phyloP scores from a whole-genome alignment of 2,329 filamentous ascomycete genomes.

The Exophiala viscosa region DNA sequence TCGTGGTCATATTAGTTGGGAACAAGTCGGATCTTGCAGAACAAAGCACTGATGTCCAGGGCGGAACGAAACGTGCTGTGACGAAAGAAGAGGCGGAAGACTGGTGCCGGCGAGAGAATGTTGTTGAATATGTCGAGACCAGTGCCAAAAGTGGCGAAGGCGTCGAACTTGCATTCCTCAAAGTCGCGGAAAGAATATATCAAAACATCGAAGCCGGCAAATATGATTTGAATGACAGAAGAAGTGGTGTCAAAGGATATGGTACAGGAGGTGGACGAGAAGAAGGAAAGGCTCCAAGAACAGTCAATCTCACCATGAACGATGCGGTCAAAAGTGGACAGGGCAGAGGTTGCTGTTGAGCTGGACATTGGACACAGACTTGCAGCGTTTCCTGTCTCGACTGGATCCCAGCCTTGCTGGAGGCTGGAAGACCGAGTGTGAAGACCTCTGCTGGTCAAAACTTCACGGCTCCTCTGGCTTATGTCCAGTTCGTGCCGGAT shows the following conservation, averaged over 20 bases:
- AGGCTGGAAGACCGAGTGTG: too few species aligned
- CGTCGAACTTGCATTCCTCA: conserved; percentile 87
- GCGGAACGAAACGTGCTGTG: conserved; percentile 62
- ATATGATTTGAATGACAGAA: conserved; percentile 89
- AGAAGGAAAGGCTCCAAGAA: conserved; percentile 35
- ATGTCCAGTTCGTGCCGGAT: too few species aligned
- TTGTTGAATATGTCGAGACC: conserved; percentile 93
- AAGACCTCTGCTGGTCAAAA: too few species aligned
- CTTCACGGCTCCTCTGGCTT: too few species aligned
- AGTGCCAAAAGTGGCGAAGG: conserved; percentile 92
- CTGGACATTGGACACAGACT: neutral
- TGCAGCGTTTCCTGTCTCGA: too few species aligned
- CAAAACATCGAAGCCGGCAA: conserved; percentile 93
- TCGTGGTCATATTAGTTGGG: conserved; percentile 89
- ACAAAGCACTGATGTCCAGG: conserved; percentile 35
- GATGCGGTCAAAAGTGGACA: conserved; percentile 45
- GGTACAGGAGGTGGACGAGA: conserved; percentile 38
- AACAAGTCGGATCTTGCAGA: conserved; percentile 84
- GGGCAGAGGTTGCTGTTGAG: conserved; percentile 32
- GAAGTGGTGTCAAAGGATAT: conserved; percentile 78
- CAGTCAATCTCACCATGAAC: conserved; percentile 45
- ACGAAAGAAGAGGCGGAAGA: conserved; percentile 77
- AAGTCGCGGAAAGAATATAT: conserved; percentile 92
- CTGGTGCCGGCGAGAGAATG: conserved; percentile 81
- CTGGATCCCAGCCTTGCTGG: too few species aligned